Evolutionary conservation across 2,329 filamentous ascomycete genomes (phyloP).

Genomic region (Fusarium sarcochroum): DNA sequence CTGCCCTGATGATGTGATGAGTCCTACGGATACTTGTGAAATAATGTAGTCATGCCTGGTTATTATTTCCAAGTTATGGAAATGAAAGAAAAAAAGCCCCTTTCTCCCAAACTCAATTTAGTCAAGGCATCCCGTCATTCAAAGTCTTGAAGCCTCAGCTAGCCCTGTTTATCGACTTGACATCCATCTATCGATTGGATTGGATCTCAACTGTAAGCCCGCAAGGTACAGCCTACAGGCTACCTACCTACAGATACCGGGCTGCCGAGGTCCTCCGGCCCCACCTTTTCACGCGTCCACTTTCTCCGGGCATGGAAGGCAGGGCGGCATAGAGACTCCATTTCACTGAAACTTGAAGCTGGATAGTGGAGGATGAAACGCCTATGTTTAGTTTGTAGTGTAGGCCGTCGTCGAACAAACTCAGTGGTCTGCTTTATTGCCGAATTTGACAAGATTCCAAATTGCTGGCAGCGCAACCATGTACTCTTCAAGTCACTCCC

Average conservation of each 20-base stretch:
- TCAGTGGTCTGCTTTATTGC: conserved; percentile 1
- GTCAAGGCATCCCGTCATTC: conserved; percentile 14
- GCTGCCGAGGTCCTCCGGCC: conserved; percentile 34
- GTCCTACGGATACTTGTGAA: background rate
- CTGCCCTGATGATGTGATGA: conserved; percentile 23
- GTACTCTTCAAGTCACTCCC: background rate
- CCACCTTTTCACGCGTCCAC: conserved; percentile 32
- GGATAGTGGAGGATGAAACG: conserved; percentile 14
- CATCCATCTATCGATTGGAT: background rate
- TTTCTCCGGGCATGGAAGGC: conserved; percentile 16
- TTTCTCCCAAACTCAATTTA: conserved; percentile 29
- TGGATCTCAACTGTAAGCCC: conserved; percentile 1
- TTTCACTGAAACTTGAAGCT: conserved; percentile 3
- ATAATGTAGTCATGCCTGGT: background rate
- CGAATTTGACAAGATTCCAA: background rate
- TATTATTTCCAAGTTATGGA: conserved; percentile 1
- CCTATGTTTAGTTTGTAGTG: background rate
- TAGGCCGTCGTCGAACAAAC: background rate
- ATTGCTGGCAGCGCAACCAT: background rate
- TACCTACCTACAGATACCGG: background rate
- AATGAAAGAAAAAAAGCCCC: background rate
- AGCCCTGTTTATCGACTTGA: conserved; percentile 17
- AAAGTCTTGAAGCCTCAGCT: conserved; percentile 9
- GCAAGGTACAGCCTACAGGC: background rate
- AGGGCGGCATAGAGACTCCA: conserved; percentile 13